Percentiles rank a stretch among this genome's conserved stretches.
Evolutionary conservation across 2,329 filamentous ascomycete species (phyloP).

Genomic region (Leptographium flavum): DNA sequence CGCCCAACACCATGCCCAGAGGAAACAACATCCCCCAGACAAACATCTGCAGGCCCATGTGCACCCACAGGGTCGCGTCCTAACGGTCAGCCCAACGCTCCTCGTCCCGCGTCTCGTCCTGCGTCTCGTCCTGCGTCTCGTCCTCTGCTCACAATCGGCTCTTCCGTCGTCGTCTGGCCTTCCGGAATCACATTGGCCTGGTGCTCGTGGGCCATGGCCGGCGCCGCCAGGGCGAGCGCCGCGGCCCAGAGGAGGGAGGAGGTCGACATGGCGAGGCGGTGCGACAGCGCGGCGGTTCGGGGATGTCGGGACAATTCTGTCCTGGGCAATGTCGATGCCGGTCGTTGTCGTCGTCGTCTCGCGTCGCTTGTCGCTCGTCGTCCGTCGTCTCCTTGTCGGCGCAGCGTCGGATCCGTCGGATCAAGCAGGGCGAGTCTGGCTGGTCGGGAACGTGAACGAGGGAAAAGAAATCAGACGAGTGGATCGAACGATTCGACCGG

Average conservation of each 20-base stretch:
- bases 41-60: conserved; percentile 78
- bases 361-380: no score
- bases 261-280: background rate
- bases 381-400: no score
- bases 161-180: conserved; percentile 53
- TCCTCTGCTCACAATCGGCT: conserved; percentile 32
- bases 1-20: conserved; percentile 85
- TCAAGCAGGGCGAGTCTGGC: no score
- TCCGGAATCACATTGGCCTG: conserved; percentile 43
- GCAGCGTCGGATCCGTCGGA: no score
- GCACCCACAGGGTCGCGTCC: conserved; percentile 82
- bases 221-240: conserved; percentile 6
- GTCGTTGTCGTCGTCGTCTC: no score
- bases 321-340: no score
- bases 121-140: background rate
- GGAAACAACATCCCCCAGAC: conserved; percentile 90
- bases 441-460: no score
- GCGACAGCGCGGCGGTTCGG: no score
- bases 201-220: conserved; percentile 31
- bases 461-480: no score
- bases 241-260: background rate
- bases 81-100: conserved; percentile 15
- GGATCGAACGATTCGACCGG: no score
- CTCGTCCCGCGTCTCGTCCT: conserved; percentile 1
- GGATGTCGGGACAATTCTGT: no score